A percentile compares a stretch with the other conserved stretches of the same genome.
Evolutionary conservation across 257 asterid genomes (phyloP).

Genomic region (Catharanthus roseus): DNA sequence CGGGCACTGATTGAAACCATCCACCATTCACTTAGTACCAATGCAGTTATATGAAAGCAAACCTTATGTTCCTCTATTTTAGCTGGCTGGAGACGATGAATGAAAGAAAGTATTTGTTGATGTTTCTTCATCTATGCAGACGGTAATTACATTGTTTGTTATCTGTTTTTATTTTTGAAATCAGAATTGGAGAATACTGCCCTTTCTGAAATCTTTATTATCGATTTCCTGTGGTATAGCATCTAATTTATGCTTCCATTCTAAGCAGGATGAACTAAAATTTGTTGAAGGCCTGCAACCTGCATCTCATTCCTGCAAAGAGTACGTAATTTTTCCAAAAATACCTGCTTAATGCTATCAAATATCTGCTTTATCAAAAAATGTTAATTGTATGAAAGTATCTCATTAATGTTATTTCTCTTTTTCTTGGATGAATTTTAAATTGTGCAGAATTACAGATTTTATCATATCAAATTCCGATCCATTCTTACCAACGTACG

Average conservation of each 20-base stretch:
- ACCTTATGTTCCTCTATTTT: background rate
- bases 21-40: too few relatives aligned
- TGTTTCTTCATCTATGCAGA: background rate
- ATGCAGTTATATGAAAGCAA: background rate
- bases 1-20: too few relatives aligned
- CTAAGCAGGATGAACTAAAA: slow-evolving; percentile 72
- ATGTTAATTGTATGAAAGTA: background rate
- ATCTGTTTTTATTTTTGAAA: too few relatives aligned
- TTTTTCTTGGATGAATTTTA: slow-evolving; percentile 14
- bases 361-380: background rate
- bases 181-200: too few relatives aligned
- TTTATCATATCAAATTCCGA: slow-evolving; percentile 52
- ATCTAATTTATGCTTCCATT: slow-evolving; percentile 2
- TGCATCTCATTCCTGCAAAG: slow-evolving; percentile 69
- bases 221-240: background rate
- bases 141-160: background rate
- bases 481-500: slow-evolving; percentile 74
- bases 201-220: background rate
- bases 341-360: background rate
- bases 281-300: slow-evolving; percentile 59
- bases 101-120: background rate
- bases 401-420: background rate
- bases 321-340: slow-evolving; percentile 37
- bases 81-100: background rate
- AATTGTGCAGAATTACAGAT: slow-evolving; percentile 54